Evolutionary conservation across 1,139 yeast species (phyloP).

Genomic region (Taphrina sp.): DNA sequence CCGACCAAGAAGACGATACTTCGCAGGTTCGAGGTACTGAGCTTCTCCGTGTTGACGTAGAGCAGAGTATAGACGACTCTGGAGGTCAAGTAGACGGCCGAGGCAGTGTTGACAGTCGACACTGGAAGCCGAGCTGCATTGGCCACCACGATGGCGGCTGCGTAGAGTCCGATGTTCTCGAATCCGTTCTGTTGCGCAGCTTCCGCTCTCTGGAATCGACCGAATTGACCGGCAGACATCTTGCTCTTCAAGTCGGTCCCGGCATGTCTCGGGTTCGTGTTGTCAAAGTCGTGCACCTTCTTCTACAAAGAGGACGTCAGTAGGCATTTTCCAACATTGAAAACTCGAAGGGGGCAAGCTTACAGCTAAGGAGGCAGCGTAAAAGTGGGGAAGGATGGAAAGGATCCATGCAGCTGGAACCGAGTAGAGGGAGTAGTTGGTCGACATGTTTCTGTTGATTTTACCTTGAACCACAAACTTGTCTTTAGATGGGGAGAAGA

Average conservation of each 20-base stretch:
- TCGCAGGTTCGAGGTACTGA: background rate
- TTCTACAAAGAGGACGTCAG: too few species aligned
- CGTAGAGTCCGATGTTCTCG: conserved; percentile 22
- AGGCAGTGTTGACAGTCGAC: conserved; percentile 10
- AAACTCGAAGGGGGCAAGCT: background rate
- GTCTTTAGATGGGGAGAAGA: background rate
- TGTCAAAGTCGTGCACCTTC: conserved; percentile 15
- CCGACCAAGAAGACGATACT: conserved; percentile 15
- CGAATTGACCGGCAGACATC: conserved; percentile 17
- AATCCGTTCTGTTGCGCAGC: conserved; percentile 30
- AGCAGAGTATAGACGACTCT: conserved; percentile 25
- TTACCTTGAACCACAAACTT: too few species aligned
- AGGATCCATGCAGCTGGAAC: conserved; percentile 30
- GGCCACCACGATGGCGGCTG: conserved; percentile 23
- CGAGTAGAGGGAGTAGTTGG: conserved; percentile 26
- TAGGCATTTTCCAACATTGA: too few species aligned
- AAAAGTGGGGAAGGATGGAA: conserved; percentile 28
- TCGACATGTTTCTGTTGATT: background rate
- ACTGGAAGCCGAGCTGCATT: conserved; percentile 20
- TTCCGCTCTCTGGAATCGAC: conserved; percentile 24
- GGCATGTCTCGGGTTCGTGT: conserved; percentile 23
- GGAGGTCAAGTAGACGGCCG: conserved; percentile 14
- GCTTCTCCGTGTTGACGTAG: conserved; percentile 24
- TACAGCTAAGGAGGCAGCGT: conserved; percentile 25
- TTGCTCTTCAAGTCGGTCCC: conserved; percentile 12